Base-by-base conservation (phyloP, 352 stramenopile species). In the Phytophthora citrophthora region DNA sequence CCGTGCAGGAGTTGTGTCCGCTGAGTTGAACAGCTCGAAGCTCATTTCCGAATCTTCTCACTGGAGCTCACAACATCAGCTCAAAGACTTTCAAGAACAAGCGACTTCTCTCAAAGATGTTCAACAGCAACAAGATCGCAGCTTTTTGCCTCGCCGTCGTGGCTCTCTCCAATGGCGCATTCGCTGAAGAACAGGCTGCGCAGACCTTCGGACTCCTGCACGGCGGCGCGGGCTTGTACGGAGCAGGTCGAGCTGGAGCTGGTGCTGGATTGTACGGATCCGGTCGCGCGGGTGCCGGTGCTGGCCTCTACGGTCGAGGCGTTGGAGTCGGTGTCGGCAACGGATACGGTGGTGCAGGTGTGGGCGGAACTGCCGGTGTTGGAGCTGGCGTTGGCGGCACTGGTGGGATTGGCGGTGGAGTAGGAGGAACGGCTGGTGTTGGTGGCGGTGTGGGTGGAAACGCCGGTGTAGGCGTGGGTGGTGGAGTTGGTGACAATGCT, bases 141-240 rank as follows among this genome's bases (percentile, higher is more conserved):
- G 20, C 39, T 20, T 12, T 68, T 20, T 68, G 52, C 38, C 36
- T 68, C 61, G 52, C 46, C 29, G 39, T 40, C 16, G 31, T 24
- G 23, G 53, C 61, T 5, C 27, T 68, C 31, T 58, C 27, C 1
- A 54, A 16, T 7, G 31, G 39, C 4, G 39, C 23, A 5, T 20
- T 54, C 46, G 61, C 52, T 2, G 16, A 63, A 32, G 12, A 57
- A 20, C 45, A 68, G 46, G 53, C 46, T 13, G 53, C 60, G 2
- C 46, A 63, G 27, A 68, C 60, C 6, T 68, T 68, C 44, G 60
- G 60, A 6, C 46, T 50, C 15, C 32, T 50, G 0, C 15, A 55
- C 18, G 54, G 32, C 2, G 49, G 34, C 11, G 36, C 40, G 2
- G 51, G 48, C 1, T 24, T 55, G 20, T 57, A 51, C 29, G 53